Evolutionary conservation across 2,329 filamentous ascomycete genomes (phyloP).

Genomic region (Aspergillus novoparasiticus): DNA sequence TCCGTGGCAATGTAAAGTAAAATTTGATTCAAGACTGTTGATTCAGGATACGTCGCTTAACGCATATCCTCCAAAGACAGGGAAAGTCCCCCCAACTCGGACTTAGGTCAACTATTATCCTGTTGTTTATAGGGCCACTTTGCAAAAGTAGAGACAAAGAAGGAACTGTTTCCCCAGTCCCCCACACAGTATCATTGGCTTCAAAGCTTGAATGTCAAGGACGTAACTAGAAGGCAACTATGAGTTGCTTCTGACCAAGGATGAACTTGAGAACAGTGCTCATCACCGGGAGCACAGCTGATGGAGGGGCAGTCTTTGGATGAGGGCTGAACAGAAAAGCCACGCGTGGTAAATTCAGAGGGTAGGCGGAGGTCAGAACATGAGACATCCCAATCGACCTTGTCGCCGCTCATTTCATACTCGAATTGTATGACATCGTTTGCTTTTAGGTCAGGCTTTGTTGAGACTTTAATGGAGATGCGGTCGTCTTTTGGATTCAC

Average conservation of each 20-base stretch:
- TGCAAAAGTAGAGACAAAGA: background rate
- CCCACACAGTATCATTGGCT: background rate
- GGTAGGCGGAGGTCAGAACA: slow-evolving; percentile 37
- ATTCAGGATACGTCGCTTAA: background rate
- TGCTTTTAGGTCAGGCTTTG: background rate
- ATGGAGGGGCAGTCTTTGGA: slow-evolving; percentile 32
- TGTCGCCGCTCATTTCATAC: slow-evolving; percentile 37
- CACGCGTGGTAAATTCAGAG: slow-evolving; percentile 37
- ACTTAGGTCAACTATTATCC: background rate
- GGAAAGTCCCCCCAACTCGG: background rate
- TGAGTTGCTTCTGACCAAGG: background rate
- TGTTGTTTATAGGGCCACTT: background rate
- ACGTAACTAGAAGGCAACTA: background rate
- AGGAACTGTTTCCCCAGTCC: background rate
- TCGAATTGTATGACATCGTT: slow-evolving; percentile 38
- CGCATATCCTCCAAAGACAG: background rate
- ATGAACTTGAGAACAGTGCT: slow-evolving; percentile 36
- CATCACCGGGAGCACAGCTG: slow-evolving; percentile 34
- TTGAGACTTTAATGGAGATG: slow-evolving; percentile 41
- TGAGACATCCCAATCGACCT: slow-evolving; percentile 45
- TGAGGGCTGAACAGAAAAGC: slow-evolving; percentile 33
- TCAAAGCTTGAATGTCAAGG: background rate
- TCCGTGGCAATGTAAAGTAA: background rate
- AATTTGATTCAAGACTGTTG: background rate
- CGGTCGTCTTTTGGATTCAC: slow-evolving; percentile 33